A percentile compares a stretch with the other conserved stretches of the same genome.
phyloP scores from a whole-genome alignment of 1,139 yeast genomes.

The Insectozyma bohioensis region DNA sequence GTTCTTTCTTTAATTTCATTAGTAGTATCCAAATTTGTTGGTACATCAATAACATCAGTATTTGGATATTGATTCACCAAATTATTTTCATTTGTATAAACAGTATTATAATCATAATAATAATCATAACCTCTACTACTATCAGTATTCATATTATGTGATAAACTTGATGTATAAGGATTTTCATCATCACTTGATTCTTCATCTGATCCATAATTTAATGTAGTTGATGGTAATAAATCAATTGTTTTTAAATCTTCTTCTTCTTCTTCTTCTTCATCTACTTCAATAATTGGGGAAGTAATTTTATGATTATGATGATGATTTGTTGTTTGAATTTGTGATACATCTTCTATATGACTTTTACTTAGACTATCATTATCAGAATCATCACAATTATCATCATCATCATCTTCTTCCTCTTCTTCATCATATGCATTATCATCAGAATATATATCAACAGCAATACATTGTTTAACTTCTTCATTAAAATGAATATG shows the following conservation, averaged over 20 bases:
- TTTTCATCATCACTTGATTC: constrained; percentile 60
- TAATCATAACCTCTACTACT: constrained; percentile 72
- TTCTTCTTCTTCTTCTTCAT: constrained; percentile 33
- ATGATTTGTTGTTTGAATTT: too few relatives aligned
- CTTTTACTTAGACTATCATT: constrained; percentile 84
- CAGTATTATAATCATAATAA: constrained; percentile 85
- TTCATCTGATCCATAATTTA: constrained; percentile 77
- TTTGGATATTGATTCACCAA: constrained; percentile 32
- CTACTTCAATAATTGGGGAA: too few relatives aligned
- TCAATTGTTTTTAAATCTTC: too few relatives aligned
- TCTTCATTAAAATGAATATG: constrained; percentile 90
- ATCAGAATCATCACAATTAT: constrained; percentile 61
- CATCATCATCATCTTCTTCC: constrained; percentile 21
- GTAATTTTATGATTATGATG: too few relatives aligned
- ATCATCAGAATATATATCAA: constrained; percentile 44
- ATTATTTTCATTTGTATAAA: constrained; percentile 61
- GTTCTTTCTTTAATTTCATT: constrained; percentile 18
- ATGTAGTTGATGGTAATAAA: constrained; percentile 74
- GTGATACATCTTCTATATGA: constrained; percentile 31
- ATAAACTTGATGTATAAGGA: constrained; percentile 59
- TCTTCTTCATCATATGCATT: constrained; percentile 31
- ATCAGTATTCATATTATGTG: constrained; percentile 72
- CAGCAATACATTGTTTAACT: constrained; percentile 87
- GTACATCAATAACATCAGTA: constrained; percentile 47
- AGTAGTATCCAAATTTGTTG: constrained; percentile 41